Percentiles rank a stretch among this genome's conserved stretches.
Evolutionary conservation across 2,329 filamentous ascomycete genomes (phyloP).

Genomic region (Claviceps quebecensis): DNA sequence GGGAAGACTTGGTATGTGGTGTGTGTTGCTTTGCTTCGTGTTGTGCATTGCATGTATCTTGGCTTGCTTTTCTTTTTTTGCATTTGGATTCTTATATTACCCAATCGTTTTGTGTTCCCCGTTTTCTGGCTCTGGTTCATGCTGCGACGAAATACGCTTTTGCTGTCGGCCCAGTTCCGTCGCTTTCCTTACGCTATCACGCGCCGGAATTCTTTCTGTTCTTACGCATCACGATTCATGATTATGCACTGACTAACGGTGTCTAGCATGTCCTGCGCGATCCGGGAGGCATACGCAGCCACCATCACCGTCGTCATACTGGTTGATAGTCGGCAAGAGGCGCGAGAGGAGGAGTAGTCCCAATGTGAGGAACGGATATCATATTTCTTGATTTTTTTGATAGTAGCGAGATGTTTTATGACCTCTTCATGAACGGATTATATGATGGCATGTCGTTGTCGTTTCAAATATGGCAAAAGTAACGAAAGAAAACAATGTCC

Average conservation of each 20-base stretch:
- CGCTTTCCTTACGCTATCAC: too few species aligned
- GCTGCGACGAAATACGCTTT: too few species aligned
- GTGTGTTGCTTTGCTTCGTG: constrained; percentile 8
- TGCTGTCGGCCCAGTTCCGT: too few species aligned
- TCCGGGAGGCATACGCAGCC: constrained; percentile 62
- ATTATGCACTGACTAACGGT: constrained; percentile 7
- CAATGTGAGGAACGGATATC: neutral
- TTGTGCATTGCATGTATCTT: neutral
- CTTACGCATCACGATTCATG: too few species aligned
- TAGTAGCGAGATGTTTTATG: neutral
- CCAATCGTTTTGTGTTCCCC: too few species aligned
- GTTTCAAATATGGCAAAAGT: too few species aligned
- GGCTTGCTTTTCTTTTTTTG: neutral
- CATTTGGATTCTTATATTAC: too few species aligned
- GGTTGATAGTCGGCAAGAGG: constrained; percentile 36
- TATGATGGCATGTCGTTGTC: too few species aligned
- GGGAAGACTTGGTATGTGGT: constrained; percentile 47
- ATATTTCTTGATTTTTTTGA: neutral
- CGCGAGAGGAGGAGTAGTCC: constrained; percentile 22
- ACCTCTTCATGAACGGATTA: neutral
- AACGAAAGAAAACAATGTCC: too few species aligned
- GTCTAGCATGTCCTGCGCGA: constrained; percentile 53
- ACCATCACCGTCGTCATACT: constrained; percentile 60
- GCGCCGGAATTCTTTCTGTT: too few species aligned
- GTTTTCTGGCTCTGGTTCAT: too few species aligned